These are phyloP conservation scores for Cadophora sp. DNA, from an alignment of 2,329 filamentous ascomycete genomes.

Conservation along the genomic window DNA sequence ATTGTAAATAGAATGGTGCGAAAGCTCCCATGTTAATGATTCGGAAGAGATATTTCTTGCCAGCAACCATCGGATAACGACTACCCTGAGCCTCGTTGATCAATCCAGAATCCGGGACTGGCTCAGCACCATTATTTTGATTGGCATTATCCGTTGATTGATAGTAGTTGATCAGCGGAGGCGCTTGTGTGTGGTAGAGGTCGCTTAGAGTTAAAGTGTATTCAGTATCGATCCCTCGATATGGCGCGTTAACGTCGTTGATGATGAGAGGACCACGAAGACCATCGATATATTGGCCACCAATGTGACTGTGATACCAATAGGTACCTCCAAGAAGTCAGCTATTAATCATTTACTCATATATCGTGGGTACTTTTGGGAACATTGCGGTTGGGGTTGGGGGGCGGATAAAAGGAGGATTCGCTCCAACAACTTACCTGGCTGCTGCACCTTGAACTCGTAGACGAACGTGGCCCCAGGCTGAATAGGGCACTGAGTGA, in stretches of 20 bases:
- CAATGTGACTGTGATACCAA: constrained; percentile 67
- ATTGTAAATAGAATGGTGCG: constrained; percentile 27
- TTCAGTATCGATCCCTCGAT: constrained; percentile 47
- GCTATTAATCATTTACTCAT: too few species aligned
- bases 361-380: too few species aligned
- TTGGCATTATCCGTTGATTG: constrained; percentile 46
- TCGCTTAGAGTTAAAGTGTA: constrained; percentile 62
- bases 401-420: too few species aligned
- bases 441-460: constrained; percentile 45
- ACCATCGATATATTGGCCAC: constrained; percentile 56
- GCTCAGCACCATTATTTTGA: constrained; percentile 25
- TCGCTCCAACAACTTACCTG: too few species aligned
- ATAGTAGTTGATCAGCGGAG: constrained; percentile 30
- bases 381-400: too few species aligned
- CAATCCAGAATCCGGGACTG: constrained; percentile 28
- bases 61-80: constrained; percentile 33
- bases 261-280: constrained; percentile 66
- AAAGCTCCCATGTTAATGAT: constrained; percentile 36
- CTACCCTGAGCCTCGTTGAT: constrained; percentile 30
- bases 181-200: constrained; percentile 58
- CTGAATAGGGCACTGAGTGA: constrained; percentile 47
- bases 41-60: constrained; percentile 33
- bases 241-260: constrained; percentile 61
- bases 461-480: constrained; percentile 43
- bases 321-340: too few species aligned